Evolutionary conservation across 1,284 basidiomycete genomes (phyloP).

Genomic region (Ceraceosorus bombacis): DNA sequence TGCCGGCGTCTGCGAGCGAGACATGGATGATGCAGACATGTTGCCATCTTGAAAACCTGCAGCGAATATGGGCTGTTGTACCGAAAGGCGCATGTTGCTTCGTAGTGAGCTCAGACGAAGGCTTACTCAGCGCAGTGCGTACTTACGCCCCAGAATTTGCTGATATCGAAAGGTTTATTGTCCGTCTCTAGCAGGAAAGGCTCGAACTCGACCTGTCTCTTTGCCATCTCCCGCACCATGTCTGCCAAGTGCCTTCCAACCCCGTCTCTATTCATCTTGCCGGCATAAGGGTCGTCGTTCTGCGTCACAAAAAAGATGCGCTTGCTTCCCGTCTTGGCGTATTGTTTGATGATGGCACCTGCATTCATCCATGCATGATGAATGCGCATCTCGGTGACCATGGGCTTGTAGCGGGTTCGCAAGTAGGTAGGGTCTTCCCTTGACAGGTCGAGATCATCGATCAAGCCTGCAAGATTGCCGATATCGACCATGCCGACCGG

Average conservation of each 20-base stretch:
- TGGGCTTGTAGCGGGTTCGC: constrained; percentile 23
- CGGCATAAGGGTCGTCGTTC: constrained; percentile 61
- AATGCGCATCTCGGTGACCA: constrained; percentile 54
- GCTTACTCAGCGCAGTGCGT: constrained; percentile 13
- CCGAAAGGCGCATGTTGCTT: no score
- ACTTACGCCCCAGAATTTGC: constrained; percentile 64
- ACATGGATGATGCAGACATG: not conserved
- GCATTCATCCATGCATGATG: constrained; percentile 59
- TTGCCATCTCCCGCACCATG: constrained; percentile 32
- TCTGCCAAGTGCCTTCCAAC: constrained; percentile 3
- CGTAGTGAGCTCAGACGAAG: no score
- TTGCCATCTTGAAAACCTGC: constrained; percentile 1
- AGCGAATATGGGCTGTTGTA: constrained; percentile 22
- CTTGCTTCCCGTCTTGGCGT: constrained; percentile 76
- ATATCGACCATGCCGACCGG: not conserved
- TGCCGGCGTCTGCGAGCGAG: not conserved
- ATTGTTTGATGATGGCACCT: constrained; percentile 53
- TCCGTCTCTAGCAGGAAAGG: constrained; percentile 81
- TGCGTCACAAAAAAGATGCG: constrained; percentile 89
- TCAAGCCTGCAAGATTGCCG: not conserved
- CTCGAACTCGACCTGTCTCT: constrained; percentile 73
- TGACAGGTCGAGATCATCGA: not conserved
- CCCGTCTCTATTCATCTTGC: constrained; percentile 3
- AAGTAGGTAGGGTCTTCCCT: constrained; percentile 6
- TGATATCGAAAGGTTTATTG: constrained; percentile 57